Percentiles rank a stretch among this genome's conserved stretches.
Conservation (phyloP, 2,329 filamentous ascomycete genomes). For the Pezicula neosporulosa region DNA sequence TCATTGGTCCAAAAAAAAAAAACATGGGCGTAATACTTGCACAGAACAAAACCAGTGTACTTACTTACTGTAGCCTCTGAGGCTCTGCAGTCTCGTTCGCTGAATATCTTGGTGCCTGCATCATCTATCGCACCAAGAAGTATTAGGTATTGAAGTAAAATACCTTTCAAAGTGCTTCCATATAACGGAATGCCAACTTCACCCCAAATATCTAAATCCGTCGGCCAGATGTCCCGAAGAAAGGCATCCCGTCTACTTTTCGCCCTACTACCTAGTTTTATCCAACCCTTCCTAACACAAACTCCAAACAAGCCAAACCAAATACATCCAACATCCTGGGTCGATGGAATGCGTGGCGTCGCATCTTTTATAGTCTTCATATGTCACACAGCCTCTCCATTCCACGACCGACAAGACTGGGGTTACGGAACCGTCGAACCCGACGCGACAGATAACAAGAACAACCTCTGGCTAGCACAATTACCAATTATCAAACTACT, state of each 20-base stretch:
- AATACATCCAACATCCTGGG: slow-evolving; percentile 33
- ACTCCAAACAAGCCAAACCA: background rate
- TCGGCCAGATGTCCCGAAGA: background rate
- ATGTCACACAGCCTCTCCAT: slow-evolving; percentile 29
- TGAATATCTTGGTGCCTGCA: no score
- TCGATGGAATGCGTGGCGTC: slow-evolving; percentile 41
- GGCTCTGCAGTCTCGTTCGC: no score
- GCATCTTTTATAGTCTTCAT: slow-evolving; percentile 40
- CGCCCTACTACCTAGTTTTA: background rate
- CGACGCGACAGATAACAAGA: slow-evolving; percentile 15
- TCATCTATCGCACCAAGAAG: no score
- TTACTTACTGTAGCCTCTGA: no score
- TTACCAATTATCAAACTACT: slow-evolving; percentile 36
- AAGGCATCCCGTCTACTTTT: background rate
- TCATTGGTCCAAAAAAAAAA: no score
- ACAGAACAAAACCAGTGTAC: no score
- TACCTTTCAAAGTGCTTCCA: background rate
- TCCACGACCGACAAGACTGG: slow-evolving; percentile 27
- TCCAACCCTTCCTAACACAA: background rate
- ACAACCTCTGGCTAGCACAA: slow-evolving; percentile 28
- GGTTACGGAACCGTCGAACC: slow-evolving; percentile 20
- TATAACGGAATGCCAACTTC: background rate
- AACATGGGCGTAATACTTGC: no score
- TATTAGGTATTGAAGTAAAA: background rate
- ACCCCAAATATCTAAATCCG: background rate